These are phyloP conservation scores for Gymnopilus junonius DNA, from an alignment of 768 basidiomycete genomes.

Conservation along the genomic window DNA sequence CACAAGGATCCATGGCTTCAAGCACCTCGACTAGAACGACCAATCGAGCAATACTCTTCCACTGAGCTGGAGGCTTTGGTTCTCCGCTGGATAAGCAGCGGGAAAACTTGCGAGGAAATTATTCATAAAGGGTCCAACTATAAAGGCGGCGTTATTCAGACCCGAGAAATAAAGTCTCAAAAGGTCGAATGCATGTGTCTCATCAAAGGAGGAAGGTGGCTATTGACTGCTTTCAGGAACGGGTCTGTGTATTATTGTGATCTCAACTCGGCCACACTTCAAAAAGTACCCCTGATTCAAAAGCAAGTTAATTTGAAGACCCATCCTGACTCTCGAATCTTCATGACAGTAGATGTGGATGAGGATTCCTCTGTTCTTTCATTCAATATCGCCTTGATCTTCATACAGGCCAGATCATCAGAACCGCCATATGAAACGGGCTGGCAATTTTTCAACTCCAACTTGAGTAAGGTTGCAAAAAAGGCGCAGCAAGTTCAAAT, in stretches of 20 bases:
- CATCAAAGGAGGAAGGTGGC: background rate
- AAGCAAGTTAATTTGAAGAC: no score
- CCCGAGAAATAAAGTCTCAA: no score
- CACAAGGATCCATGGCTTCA: background rate
- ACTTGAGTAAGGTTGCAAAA: no score
- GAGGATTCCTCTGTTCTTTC: no score
- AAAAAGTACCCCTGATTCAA: no score
- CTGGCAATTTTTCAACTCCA: no score
- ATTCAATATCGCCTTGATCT: no score
- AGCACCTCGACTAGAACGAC: background rate
- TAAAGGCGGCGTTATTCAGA: background rate
- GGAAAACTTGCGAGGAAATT: background rate
- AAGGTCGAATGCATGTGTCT: background rate
- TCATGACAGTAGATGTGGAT: no score
- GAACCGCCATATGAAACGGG: no score
- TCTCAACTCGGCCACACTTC: background rate
- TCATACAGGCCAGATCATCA: no score
- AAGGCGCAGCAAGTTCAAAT: no score
- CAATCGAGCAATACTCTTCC: background rate
- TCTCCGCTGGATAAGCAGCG: background rate
- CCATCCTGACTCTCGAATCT: no score
- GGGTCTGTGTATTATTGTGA: background rate
- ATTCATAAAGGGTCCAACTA: background rate
- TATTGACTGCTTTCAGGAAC: background rate
- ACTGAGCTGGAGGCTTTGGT: background rate